Evolutionary conservation across 495 filamentous ascomycete species (phyloP).

Genomic region (Lophiotrema nucula): DNA sequence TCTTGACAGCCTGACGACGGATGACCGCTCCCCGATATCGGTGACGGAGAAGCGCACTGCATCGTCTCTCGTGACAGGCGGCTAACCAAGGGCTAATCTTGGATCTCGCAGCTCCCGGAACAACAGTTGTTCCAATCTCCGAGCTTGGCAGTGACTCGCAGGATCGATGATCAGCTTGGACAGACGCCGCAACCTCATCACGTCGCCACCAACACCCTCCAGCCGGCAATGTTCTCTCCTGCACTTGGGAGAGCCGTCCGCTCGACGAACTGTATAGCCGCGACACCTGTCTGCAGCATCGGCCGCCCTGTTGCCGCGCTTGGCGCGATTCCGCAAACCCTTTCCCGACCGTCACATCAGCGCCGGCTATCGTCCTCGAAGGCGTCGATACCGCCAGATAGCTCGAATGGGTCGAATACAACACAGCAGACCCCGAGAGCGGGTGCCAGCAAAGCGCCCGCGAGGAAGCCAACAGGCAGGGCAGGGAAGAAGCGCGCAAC

Average conservation of each 20-base stretch:
- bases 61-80: no score
- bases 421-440: conserved; percentile 21
- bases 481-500: conserved; percentile 40
- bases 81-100: no score
- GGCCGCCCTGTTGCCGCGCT: conserved; percentile 16
- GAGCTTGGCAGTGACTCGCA: no score
- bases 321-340: conserved; percentile 18
- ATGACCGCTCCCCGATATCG: no score
- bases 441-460: conserved; percentile 18
- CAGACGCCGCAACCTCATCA: background rate
- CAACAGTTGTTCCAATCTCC: no score
- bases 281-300: conserved; percentile 16
- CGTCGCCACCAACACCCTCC: conserved; percentile 17
- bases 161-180: conserved; percentile 1
- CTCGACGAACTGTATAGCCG: conserved; percentile 24
- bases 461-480: conserved; percentile 33
- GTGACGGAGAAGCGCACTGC: no score
- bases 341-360: conserved; percentile 29
- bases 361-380: conserved; percentile 39
- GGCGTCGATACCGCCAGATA: conserved; percentile 34
- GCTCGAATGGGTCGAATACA: conserved; percentile 20
- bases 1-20: no score
- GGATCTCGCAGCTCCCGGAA: no score
- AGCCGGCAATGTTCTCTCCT: conserved; percentile 35
- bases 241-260: conserved; percentile 31